Evolutionary conservation across 176 grass and related monocot genomes (phyloP).

Genomic region (Guadua angustifolia): DNA sequence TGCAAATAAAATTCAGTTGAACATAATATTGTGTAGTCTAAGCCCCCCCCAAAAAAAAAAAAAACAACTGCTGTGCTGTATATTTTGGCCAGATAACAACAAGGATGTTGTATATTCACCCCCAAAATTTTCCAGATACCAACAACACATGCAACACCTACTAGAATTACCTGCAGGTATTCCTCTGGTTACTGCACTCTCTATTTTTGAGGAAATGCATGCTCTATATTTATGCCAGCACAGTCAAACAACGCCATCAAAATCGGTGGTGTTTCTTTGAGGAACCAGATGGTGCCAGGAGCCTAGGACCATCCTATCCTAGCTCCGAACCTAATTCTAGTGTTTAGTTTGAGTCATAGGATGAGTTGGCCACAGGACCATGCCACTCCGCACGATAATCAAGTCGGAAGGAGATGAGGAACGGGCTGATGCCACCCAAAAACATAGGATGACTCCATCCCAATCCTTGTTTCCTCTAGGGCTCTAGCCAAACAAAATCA

Average conservation of each 20-base stretch:
- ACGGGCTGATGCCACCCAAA: neutral
- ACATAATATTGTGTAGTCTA: neutral
- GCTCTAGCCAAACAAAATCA: neutral
- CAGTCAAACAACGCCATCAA: neutral
- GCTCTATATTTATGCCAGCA: neutral
- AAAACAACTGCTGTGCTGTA: neutral
- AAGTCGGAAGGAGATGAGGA: neutral
- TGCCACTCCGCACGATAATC: neutral
- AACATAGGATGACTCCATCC: neutral
- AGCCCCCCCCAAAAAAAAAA: neutral
- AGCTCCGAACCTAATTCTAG: neutral
- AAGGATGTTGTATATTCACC: neutral
- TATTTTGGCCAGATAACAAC: slow-evolving; percentile 24
- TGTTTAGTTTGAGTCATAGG: neutral
- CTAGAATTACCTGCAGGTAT: slow-evolving; percentile 11
- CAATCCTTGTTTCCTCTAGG: neutral
- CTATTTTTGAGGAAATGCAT: slow-evolving; percentile 17
- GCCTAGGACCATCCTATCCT: neutral
- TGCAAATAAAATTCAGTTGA: slow-evolving; percentile 8
- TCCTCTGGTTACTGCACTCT: neutral
- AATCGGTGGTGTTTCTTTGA: neutral
- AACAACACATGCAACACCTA: neutral
- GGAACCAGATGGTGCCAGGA: neutral
- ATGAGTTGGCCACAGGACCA: neutral
- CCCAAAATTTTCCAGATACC: neutral